Conservation (phyloP, 108 stramenopile genomes). For the Fragilariopsis cylindrus region DNA sequence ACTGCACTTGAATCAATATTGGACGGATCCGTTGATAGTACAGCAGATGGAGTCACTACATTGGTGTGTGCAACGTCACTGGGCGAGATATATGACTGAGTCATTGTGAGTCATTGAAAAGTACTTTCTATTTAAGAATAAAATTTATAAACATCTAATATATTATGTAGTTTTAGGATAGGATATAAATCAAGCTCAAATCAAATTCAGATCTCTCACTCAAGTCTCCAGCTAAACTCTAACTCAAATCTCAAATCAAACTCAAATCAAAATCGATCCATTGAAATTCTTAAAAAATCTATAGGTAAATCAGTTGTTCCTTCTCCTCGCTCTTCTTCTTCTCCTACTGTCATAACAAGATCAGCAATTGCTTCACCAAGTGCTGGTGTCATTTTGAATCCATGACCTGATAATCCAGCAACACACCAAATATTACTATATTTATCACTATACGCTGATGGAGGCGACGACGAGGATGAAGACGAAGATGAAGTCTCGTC, state of each 20-base stretch:
- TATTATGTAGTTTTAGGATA: too few species aligned
- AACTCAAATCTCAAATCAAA: neutral
- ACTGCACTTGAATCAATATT: too few species aligned
- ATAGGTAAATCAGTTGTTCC: neutral
- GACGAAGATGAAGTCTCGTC: too few species aligned
- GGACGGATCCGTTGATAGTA: too few species aligned
- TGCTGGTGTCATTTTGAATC: conserved; percentile 55
- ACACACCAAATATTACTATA: conserved; percentile 13
- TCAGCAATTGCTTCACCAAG: conserved; percentile 46
- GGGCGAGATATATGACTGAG: too few species aligned
- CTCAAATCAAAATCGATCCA: neutral
- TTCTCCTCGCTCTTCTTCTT: too few species aligned
- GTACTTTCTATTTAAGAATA: too few species aligned
- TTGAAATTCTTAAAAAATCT: neutral
- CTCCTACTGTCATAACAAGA: conserved; percentile 8
- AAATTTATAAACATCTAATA: too few species aligned
- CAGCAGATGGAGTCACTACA: too few species aligned
- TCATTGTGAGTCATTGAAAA: too few species aligned
- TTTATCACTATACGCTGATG: neutral
- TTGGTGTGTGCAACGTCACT: too few species aligned
- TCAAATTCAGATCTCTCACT: neutral
- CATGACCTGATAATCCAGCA: conserved; percentile 51
- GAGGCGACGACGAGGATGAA: too few species aligned
- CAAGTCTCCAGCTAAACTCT: neutral
- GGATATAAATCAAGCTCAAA: neutral